Conservation (phyloP, 2,329 filamentous ascomycete species). For the Cryphonectria naterciae region DNA sequence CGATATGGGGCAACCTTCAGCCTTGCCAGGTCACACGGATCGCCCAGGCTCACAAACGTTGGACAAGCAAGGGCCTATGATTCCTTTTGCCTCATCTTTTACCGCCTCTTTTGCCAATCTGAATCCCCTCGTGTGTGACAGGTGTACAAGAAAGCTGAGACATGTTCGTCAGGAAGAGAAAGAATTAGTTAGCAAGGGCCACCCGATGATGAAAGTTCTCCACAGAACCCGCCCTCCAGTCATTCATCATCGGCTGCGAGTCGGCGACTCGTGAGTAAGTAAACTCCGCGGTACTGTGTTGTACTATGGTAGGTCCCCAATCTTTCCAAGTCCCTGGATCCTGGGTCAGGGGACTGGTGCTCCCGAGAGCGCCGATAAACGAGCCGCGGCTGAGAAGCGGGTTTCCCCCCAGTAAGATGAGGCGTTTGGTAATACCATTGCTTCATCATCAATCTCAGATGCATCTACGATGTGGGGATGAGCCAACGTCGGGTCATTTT, state of each 20-base stretch:
- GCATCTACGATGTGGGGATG: background rate
- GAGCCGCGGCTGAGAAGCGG: conserved; percentile 1
- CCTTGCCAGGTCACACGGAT: conserved; percentile 9
- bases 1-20: conserved; percentile 8
- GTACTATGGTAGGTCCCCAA: background rate
- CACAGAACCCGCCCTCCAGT: background rate
- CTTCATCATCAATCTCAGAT: conserved; percentile 13
- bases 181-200: background rate
- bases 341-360: conserved; percentile 10
- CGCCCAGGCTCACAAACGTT: background rate
- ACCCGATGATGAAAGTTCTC: background rate
- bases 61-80: background rate
- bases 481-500: conserved; percentile 4
- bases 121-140: background rate
- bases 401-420: conserved; percentile 14
- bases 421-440: conserved; percentile 19
- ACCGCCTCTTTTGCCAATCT: conserved; percentile 10
- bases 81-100: background rate
- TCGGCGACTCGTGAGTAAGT: conserved; percentile 7
- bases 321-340: conserved; percentile 13
- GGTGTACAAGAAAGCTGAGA: background rate
- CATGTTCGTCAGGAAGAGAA: background rate
- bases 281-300: background rate
- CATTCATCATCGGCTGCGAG: conserved; percentile 3
- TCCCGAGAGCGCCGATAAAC: conserved; percentile 1